phyloP scores from a whole-genome alignment of 148 eudicot species.

The Tetragonia tetragonoides region DNA sequence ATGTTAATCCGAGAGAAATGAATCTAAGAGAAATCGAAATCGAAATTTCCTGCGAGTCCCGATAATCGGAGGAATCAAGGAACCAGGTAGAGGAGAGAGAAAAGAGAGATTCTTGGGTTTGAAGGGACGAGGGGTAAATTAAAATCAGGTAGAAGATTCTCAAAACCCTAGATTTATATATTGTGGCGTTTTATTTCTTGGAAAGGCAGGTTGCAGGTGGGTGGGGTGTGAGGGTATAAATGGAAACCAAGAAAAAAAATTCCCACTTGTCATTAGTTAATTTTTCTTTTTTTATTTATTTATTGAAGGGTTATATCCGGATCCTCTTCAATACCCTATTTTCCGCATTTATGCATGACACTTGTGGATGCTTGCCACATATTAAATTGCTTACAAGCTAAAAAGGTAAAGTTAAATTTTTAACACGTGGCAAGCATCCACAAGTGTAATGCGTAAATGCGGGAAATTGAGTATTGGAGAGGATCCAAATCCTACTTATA shows the following conservation, averaged over 20 bases:
- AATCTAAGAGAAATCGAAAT: not conserved
- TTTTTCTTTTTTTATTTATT: no score
- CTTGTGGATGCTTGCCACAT: no score
- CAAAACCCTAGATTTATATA: conserved; percentile 33
- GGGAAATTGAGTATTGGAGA: no score
- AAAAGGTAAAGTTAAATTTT: no score
- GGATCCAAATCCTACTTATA: no score
- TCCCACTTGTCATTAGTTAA: no score
- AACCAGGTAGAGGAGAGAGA: not conserved
- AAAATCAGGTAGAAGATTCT: conserved; percentile 13
- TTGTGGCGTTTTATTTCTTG: conserved; percentile 12
- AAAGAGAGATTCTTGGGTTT: not conserved
- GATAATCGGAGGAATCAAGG: conserved; percentile 21
- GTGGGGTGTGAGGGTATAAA: not conserved
- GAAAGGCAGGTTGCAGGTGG: conserved; percentile 15
- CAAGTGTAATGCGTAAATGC: no score
- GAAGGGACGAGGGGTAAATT: not conserved
- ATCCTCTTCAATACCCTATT: no score
- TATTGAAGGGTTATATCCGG: no score
- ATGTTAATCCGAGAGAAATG: not conserved
- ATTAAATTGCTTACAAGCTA: no score
- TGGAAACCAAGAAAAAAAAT: not conserved
- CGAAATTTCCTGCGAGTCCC: conserved; percentile 4
- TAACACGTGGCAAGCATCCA: no score
- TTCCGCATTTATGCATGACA: no score